Evolutionary conservation across 192 early-diverging fungal species (phyloP).

Genomic region (Linderina pennispora): DNA sequence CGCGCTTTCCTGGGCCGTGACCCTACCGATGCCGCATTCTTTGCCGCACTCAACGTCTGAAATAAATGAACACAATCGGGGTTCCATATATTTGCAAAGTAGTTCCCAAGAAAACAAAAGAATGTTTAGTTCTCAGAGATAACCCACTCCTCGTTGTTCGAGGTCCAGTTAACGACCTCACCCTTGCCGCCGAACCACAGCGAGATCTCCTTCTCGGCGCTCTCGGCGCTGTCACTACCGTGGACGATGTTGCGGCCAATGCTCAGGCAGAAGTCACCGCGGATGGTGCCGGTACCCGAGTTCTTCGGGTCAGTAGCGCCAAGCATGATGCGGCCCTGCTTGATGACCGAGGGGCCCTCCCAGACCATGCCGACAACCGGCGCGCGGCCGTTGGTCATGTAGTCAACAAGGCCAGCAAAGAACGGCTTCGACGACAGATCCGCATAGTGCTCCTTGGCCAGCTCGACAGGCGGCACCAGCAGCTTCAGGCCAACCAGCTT

Average conservation of each 20-base stretch:
- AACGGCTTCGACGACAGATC: conserved; percentile 83
- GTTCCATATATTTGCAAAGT: no score
- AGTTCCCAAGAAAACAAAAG: no score
- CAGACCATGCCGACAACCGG: conserved; percentile 82
- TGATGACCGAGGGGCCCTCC: conserved; percentile 82
- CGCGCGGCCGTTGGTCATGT: conserved; percentile 85
- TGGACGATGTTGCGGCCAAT: conserved; percentile 83
- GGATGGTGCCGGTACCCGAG: conserved; percentile 83
- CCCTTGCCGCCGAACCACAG: conserved; percentile 67
- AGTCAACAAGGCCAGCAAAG: conserved; percentile 82
- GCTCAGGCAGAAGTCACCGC: conserved; percentile 74
- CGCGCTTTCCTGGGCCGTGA: conserved; percentile 64
- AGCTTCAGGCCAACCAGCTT: conserved; percentile 85
- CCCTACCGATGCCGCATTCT: conserved; percentile 34
- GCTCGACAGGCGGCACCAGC: conserved; percentile 50
- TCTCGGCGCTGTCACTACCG: conserved; percentile 81
- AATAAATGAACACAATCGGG: no score
- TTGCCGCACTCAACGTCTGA: conserved; percentile 1
- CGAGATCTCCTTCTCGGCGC: conserved; percentile 71
- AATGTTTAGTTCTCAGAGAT: conserved; percentile 55
- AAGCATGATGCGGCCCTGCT: conserved; percentile 80
- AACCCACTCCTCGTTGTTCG: conserved; percentile 63
- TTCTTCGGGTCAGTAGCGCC: conserved; percentile 91
- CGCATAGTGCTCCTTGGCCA: conserved; percentile 84
- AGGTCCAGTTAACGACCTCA: conserved; percentile 56